phyloP scores from a whole-genome alignment of 2,329 filamentous ascomycete species.

The Phialophora verrucosa region DNA sequence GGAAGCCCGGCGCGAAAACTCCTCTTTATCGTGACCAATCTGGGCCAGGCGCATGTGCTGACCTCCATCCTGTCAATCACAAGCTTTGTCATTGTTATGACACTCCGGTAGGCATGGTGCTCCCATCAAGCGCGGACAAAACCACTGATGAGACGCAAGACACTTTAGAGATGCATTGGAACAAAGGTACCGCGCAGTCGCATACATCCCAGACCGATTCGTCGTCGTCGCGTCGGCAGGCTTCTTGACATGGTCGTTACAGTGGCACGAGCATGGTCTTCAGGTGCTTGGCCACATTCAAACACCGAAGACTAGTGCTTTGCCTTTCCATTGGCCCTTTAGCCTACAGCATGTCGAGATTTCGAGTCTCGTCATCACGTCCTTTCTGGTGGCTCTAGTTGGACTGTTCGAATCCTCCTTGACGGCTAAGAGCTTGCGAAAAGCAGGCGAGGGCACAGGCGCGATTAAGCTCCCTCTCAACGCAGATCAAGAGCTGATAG shows the following conservation, averaged over 20 bases:
- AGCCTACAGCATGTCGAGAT: conserved; percentile 7
- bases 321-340: conserved; percentile 21
- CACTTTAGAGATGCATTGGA: conserved; percentile 14
- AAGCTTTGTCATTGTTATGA: conserved; percentile 15
- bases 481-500: conserved; percentile 16
- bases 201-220: conserved; percentile 19
- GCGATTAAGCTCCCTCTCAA: background rate
- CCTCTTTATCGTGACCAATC: conserved; percentile 6
- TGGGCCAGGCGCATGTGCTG: conserved; percentile 7
- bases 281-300: conserved; percentile 17
- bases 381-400: conserved; percentile 13
- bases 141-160: conserved; percentile 1
- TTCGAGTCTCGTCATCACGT: conserved; percentile 14
- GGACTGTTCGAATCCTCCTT: conserved; percentile 23
- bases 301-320: conserved; percentile 8
- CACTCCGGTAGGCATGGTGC: background rate
- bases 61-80: conserved; percentile 9
- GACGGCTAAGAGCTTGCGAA: conserved; percentile 16
- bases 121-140: background rate
- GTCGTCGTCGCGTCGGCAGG: conserved; percentile 12
- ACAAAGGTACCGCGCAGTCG: background rate
- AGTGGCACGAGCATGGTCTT: conserved; percentile 16
- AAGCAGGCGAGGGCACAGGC: background rate
- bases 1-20: conserved; percentile 20
- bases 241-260: conserved; percentile 7